Evolutionary conservation across 2,329 filamentous ascomycete species (phyloP).

Genomic region (Cladobotryum protrusum): DNA sequence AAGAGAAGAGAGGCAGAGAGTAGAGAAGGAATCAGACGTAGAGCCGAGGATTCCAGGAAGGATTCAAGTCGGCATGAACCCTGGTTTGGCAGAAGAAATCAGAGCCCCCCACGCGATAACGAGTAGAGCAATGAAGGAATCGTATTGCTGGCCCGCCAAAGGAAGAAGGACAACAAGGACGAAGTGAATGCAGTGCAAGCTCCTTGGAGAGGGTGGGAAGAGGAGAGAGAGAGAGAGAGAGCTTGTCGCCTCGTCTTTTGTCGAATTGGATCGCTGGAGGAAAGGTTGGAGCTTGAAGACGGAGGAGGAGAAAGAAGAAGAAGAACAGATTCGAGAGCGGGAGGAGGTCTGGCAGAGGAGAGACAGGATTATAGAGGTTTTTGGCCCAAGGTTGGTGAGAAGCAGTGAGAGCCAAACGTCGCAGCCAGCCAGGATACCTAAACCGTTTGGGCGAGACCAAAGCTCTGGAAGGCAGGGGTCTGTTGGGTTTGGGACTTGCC

Average conservation of each 20-base stretch:
- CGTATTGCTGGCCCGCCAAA: conserved; percentile 8
- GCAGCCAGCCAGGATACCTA: too few species aligned
- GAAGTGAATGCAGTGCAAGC: neutral
- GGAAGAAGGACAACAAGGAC: conserved; percentile 5
- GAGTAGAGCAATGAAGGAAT: too few species aligned
- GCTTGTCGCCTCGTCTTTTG: too few species aligned
- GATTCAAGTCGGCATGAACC: neutral
- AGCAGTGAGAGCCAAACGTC: too few species aligned
- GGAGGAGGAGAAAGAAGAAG: neutral
- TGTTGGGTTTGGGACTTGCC: too few species aligned
- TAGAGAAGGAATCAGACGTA: neutral
- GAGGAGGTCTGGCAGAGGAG: neutral
- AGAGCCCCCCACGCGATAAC: neutral
- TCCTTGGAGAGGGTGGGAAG: neutral
- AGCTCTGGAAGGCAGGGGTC: too few species aligned
- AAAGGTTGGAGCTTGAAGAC: neutral
- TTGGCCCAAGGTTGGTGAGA: neutral
- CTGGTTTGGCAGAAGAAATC: neutral
- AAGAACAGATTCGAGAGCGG: neutral
- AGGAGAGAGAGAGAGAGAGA: neutral
- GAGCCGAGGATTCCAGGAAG: neutral
- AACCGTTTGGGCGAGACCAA: too few species aligned
- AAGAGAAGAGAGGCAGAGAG: neutral
- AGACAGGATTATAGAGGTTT: neutral
- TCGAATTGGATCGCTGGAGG: neutral